A percentile compares a stretch with the other conserved stretches of the same genome.
These are phyloP conservation scores for Cercospora sojina DNA, from an alignment of 2,329 filamentous ascomycete genomes.

Conservation along the genomic window DNA sequence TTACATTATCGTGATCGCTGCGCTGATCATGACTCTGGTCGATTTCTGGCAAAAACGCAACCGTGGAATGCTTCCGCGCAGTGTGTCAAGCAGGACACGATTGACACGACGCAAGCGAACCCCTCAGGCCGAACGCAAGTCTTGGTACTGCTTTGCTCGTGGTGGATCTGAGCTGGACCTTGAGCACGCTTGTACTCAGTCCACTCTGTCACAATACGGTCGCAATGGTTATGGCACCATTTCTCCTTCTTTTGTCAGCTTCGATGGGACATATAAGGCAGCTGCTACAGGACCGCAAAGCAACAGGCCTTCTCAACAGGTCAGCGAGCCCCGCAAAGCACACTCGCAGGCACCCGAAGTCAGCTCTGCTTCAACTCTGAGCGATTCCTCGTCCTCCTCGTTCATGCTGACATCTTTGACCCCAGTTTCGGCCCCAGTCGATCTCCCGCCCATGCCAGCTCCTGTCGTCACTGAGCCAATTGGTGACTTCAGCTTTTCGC, in stretches of 20 bases:
- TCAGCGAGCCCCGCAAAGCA: neutral
- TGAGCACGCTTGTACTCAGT: constrained; percentile 2
- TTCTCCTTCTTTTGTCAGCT: constrained; percentile 5
- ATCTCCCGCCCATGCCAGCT: neutral
- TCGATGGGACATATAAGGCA: constrained; percentile 12
- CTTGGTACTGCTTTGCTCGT: constrained; percentile 13
- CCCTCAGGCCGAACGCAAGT: neutral
- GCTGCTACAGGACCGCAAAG: neutral
- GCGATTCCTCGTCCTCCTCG: neutral
- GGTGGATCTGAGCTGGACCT: constrained; percentile 3
- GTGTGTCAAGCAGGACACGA: constrained; percentile 2
- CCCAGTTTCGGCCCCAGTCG: neutral
- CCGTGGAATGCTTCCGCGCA: neutral
- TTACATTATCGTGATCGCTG: constrained; percentile 9
- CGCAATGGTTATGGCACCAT: constrained; percentile 11
- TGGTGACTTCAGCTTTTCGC: constrained; percentile 13
- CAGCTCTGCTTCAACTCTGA: neutral
- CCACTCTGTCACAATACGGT: neutral
- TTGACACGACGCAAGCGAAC: neutral
- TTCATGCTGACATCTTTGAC: neutral
- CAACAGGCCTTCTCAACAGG: neutral
- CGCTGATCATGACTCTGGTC: constrained; percentile 6
- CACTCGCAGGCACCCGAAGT: neutral
- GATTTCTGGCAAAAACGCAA: constrained; percentile 4
- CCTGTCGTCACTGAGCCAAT: neutral